Evolutionary conservation across 2,329 filamentous ascomycete genomes (phyloP), one percentile per base, ranked within the genome.

Genomic region (Chaetoscypha palmicola): DNA sequence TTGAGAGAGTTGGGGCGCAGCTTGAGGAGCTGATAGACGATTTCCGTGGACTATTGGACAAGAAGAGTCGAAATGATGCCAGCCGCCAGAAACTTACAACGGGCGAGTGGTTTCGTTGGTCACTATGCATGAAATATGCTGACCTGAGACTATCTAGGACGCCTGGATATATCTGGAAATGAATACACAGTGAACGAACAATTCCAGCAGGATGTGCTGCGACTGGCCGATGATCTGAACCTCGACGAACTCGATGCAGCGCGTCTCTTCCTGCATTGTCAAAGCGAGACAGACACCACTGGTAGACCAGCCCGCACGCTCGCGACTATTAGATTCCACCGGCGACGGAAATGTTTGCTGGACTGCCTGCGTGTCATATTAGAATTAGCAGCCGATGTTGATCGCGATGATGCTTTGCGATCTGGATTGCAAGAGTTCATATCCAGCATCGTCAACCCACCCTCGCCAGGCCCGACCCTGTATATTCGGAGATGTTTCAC

Each of bases 161-260:
- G 86, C 62, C 72, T 97, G 54, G 78, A 70, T 24, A 67, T 95
- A 46, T 76, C 77, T 55, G 83, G 81, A 50, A 74, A 78, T 24
- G 79, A 90, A 58, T 97, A 88, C 64, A 70, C 74, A 17, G 71
- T 98, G 68, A 96, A 94, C 65, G 76, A 86, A 44, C 81, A 88
- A 50, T 97, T 98, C 65, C 81, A 91, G 60, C 83, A 95, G 64
- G 80, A 83, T 54, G 78, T 81, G 19, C 72, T 94, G 23, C 78
- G 87, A 56, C 72, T 98, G 28, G 86, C 91, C 43, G 90, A 97
- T 64, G 86, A 88, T 55, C 72, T 96, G 49, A 82, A 95, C 58
- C 72, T 98, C 41, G 90, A 98, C 66, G 94, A 98, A 65, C 63
- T 94, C 45, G 79, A 92, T 56, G 84, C 91, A 14, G 86, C 88